Evolutionary conservation across 176 grass and related monocot genomes (phyloP).

Genomic region (Panicum miliaceum): DNA sequence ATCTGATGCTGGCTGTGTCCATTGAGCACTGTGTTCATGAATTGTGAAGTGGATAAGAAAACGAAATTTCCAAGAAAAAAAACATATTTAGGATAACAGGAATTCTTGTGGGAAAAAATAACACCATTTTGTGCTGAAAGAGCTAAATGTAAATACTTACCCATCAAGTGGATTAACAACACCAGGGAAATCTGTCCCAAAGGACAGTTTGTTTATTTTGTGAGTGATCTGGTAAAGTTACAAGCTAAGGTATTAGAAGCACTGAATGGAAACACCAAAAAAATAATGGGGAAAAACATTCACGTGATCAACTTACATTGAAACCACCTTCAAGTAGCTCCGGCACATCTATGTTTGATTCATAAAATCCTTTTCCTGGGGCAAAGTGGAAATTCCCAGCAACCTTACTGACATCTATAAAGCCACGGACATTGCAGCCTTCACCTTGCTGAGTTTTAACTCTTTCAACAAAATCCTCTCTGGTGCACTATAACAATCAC

Average conservation of each 20-base stretch:
- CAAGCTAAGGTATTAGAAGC: constrained; percentile 30
- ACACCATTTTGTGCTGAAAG: constrained; percentile 12
- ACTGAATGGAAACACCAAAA: neutral
- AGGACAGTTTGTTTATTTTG: constrained; percentile 95
- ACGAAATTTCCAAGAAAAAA: neutral
- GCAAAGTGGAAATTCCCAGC: constrained; percentile 97
- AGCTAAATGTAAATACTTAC: constrained; percentile 50
- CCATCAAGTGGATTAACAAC: constrained; percentile 89
- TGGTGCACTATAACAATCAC: constrained; percentile 60
- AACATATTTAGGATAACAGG: neutral
- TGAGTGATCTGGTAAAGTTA: constrained; percentile 78
- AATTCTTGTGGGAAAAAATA: neutral
- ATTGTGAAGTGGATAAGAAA: constrained; percentile 23
- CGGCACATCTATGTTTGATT: constrained; percentile 74
- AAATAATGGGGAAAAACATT: neutral
- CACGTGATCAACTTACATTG: constrained; percentile 65
- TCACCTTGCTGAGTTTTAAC: constrained; percentile 87
- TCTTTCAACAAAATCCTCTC: constrained; percentile 90
- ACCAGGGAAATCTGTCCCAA: constrained; percentile 92
- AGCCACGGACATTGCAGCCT: constrained; percentile 92
- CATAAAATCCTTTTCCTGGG: constrained; percentile 89
- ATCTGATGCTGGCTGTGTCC: constrained; percentile 73
- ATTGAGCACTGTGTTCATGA: constrained; percentile 65
- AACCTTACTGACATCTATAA: constrained; percentile 95
- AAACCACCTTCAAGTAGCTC: constrained; percentile 77